phyloP scores from a whole-genome alignment of 345 rosid species.

The Garcia nutans region DNA sequence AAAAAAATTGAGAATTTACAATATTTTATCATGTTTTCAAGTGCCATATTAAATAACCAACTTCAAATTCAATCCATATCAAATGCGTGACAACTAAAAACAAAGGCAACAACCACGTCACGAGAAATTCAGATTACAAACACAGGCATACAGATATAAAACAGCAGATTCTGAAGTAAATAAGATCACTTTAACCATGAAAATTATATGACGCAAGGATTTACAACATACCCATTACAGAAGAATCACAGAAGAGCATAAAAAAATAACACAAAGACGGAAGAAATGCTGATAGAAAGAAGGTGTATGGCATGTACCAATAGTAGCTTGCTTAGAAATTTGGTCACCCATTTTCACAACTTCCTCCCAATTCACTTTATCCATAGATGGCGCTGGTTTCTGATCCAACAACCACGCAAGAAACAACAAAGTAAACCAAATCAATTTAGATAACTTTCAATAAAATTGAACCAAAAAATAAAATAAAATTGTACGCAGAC shows the following conservation, averaged over 20 bases:
- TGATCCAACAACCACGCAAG: slow-evolving; percentile 51
- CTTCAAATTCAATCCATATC: neutral
- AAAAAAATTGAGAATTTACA: neutral
- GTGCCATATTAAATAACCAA: neutral
- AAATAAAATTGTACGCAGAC: neutral
- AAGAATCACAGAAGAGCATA: neutral
- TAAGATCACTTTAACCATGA: too few species aligned
- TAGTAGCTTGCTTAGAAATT: slow-evolving; percentile 83
- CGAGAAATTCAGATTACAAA: neutral
- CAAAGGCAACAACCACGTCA: neutral
- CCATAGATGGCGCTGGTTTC: slow-evolving; percentile 42
- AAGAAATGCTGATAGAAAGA: neutral
- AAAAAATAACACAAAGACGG: neutral
- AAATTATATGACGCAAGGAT: neutral
- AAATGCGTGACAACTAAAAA: neutral
- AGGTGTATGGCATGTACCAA: slow-evolving; percentile 38
- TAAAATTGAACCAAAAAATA: neutral
- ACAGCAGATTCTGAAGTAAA: too few species aligned
- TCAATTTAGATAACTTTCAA: neutral
- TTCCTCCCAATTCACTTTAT: slow-evolving; percentile 65
- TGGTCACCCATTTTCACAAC: slow-evolving; percentile 75
- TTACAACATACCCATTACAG: neutral
- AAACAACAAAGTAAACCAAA: neutral
- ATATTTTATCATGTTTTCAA: neutral
- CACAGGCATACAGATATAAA: neutral